Percentiles rank a stretch among this genome's conserved stretches.
phyloP scores from a whole-genome alignment of 768 basidiomycete genomes.

The Hysterangium stoloniferum region DNA sequence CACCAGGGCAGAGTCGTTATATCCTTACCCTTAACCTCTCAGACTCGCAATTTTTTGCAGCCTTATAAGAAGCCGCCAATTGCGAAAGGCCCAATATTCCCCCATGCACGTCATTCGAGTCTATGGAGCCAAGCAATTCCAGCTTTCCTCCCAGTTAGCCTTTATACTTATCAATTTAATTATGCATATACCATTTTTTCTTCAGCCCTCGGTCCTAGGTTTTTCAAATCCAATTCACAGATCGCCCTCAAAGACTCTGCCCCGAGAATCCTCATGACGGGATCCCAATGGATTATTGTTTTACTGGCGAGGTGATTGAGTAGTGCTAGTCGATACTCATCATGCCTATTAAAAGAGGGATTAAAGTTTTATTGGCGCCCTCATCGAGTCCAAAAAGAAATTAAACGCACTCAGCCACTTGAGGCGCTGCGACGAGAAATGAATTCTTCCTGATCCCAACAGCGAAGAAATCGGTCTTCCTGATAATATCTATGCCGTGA shows the following conservation, averaged over 20 bases:
- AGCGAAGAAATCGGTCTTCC: constrained; percentile 91
- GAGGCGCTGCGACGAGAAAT: constrained; percentile 76
- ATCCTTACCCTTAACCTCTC: constrained; percentile 30
- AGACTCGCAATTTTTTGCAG: constrained; percentile 22
- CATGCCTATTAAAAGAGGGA: constrained; percentile 45
- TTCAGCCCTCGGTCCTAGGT: constrained; percentile 42
- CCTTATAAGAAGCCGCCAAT: constrained; percentile 53
- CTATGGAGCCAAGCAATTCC: constrained; percentile 51
- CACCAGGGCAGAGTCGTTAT: neutral
- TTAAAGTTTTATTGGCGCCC: constrained; percentile 11
- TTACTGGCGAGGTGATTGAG: constrained; percentile 67
- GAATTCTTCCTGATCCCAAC: constrained; percentile 81
- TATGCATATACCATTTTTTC: constrained; percentile 45
- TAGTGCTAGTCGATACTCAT: constrained; percentile 62
- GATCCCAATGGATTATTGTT: constrained; percentile 86
- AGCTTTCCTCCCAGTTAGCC: constrained; percentile 30
- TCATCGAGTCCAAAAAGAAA: neutral
- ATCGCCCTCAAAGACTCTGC: constrained; percentile 67
- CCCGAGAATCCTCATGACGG: constrained; percentile 66
- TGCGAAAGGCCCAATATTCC: constrained; percentile 67
- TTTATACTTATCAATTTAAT: constrained; percentile 7
- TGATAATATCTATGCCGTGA: constrained; percentile 89
- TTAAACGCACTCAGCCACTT: constrained; percentile 74
- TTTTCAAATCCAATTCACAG: constrained; percentile 49
- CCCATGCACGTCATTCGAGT: constrained; percentile 72